Base-by-base conservation (phyloP, 129 eudicot genomes). In the Tanacetum coccineum region DNA sequence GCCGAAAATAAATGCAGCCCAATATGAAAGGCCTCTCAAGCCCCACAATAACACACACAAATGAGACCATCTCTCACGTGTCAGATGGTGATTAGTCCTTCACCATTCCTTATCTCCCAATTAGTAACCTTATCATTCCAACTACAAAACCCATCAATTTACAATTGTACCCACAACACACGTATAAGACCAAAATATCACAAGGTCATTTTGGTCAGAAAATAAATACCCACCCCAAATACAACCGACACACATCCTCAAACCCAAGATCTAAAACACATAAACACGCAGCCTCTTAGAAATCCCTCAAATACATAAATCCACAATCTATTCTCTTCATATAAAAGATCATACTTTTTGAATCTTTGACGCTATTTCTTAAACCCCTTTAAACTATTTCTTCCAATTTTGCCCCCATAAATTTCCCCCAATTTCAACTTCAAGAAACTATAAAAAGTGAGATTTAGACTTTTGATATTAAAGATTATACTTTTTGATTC, bases 251-350 rank as follows among this genome's bases (percentile, higher is more conserved):
- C 66, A 30, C 67, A 2, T 26, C 17, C 46, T n/a, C n/a, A n/a
- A n/a, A n/a, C n/a, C n/a, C n/a, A n/a, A 61, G 76, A 71, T 71
- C 69, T 36, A 71, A 62, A 3, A 67, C 66, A 9, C 48, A 59
- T 19, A 51, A 48, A 20, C 56, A 46, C 55, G 19, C 56, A 21
- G n/a, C 40, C 26, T 57, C 15, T 50, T 10, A 25, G 8, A 71
- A 25, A 56, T 25, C 71, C 63, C 62, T 51, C 76, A 63, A 59
- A 19, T 54, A 58, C 28, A 59, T 39, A 59, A 59, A 73, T 64
- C 56, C 25, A 42, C 56, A 71, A 64, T 73, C 78, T 26, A 6
- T 64, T 54, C 78, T 44, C 12, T 64, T 54, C 51, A 17, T 64
- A 64, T 73, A 64, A 64, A 64, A 65, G 36, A 45, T 18, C 22